These are phyloP conservation scores for Tylopilus subfusipes DNA, from an alignment of 768 basidiomycete genomes.

Conservation along the genomic window DNA sequence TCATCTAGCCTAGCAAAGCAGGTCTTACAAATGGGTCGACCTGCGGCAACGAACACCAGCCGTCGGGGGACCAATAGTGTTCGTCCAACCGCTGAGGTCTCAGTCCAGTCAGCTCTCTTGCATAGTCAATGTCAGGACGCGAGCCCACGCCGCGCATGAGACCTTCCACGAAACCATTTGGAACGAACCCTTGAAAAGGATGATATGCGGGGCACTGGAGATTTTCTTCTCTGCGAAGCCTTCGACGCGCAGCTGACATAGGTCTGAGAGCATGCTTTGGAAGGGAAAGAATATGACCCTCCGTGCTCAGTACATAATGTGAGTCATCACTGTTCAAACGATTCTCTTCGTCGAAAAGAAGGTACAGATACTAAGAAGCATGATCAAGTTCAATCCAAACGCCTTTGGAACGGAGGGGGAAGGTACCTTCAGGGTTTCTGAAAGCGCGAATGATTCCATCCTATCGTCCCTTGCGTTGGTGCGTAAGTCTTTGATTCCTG, in stretches of 20 bases:
- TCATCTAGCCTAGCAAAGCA: not conserved
- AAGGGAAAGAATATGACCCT: conserved; percentile 84
- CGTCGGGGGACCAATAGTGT: conserved; percentile 59
- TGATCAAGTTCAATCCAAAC: not conserved
- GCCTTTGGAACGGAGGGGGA: not conserved
- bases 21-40: conserved; percentile 63
- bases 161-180: conserved; percentile 37
- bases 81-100: conserved; percentile 48
- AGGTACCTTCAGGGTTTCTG: conserved; percentile 83
- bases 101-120: conserved; percentile 62
- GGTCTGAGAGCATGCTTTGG: conserved; percentile 52
- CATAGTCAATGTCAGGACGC: conserved; percentile 78
- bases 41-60: conserved; percentile 72
- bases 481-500: conserved; percentile 76
- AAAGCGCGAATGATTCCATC: conserved; percentile 97
- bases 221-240: conserved; percentile 57
- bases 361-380: conserved; percentile 73
- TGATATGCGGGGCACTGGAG: conserved; percentile 75
- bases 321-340: conserved; percentile 70
- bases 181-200: conserved; percentile 36
- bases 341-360: conserved; percentile 88
- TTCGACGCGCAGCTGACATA: conserved; percentile 54
- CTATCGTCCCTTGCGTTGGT: conserved; percentile 81
- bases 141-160: conserved; percentile 67
- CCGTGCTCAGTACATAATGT: conserved; percentile 91